Evolutionary conservation across 2,329 filamentous ascomycete genomes (phyloP).

Genomic region (Amesomyces nigricolor): DNA sequence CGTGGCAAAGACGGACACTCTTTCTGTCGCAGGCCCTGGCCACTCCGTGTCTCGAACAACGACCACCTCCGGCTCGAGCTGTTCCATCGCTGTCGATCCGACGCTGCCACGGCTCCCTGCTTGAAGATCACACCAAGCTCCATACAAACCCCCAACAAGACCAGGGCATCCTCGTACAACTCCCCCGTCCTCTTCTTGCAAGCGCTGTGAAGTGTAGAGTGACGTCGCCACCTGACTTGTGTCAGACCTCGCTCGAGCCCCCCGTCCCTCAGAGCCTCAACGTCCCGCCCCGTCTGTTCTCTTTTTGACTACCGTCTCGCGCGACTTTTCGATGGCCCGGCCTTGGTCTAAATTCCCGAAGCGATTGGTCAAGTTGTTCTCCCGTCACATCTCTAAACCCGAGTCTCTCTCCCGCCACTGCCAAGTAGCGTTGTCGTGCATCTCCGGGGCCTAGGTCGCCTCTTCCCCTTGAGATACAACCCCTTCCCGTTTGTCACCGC

Average conservation of each 20-base stretch:
- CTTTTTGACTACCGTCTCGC: background rate
- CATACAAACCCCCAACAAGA: background rate
- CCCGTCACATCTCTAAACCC: background rate
- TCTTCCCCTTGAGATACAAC: background rate
- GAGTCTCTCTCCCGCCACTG: background rate
- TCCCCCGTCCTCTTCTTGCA: background rate
- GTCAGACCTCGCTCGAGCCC: background rate
- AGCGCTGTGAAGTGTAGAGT: background rate
- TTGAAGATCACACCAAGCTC: slow-evolving; percentile 17
- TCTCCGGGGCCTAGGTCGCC: background rate
- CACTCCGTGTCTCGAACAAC: slow-evolving; percentile 17
- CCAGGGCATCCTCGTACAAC: background rate
- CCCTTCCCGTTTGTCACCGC: background rate
- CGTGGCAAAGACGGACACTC: slow-evolving; percentile 21
- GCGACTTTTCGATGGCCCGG: background rate
- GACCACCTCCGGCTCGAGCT: slow-evolving; percentile 30
- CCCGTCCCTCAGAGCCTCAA: background rate
- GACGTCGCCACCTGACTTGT: slow-evolving; percentile 9
- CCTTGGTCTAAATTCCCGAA: background rate
- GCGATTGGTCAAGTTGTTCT: slow-evolving; percentile 10
- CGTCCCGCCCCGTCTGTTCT: background rate
- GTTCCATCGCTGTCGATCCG: slow-evolving; percentile 38
- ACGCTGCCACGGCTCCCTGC: slow-evolving; percentile 28
- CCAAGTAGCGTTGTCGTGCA: background rate
- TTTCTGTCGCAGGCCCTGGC: slow-evolving; percentile 26